Conservation (phyloP, 2,329 filamentous ascomycete genomes). For the Fusarium setosum region DNA sequence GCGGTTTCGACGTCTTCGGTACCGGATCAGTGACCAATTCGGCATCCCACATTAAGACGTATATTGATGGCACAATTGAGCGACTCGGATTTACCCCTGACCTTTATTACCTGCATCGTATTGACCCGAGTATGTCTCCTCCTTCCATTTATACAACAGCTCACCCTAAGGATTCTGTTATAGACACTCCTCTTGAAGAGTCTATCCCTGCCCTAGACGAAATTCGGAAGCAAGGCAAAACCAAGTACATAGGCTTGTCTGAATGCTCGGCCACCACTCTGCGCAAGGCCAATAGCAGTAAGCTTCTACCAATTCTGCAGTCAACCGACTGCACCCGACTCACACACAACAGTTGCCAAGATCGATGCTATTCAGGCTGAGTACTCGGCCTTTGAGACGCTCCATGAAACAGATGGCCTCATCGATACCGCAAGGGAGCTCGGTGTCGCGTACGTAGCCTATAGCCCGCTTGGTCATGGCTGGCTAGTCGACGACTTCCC, state of each 20-base stretch:
- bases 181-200: slow-evolving; percentile 57
- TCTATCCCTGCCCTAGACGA: slow-evolving; percentile 59
- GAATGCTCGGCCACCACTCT: slow-evolving; percentile 59
- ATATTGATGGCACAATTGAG: slow-evolving; percentile 62
- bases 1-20: slow-evolving; percentile 54
- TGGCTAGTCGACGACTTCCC: slow-evolving; percentile 58
- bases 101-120: slow-evolving; percentile 57
- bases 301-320: slow-evolving; percentile 1
- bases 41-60: slow-evolving; percentile 57
- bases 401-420: slow-evolving; percentile 53
- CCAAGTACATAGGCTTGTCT: slow-evolving; percentile 60
- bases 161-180: not conserved
- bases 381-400: slow-evolving; percentile 56
- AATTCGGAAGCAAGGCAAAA: slow-evolving; percentile 58
- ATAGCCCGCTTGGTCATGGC: slow-evolving; percentile 59
- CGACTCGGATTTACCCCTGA: slow-evolving; percentile 59
- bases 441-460: slow-evolving; percentile 56
- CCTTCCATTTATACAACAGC: too few relatives aligned
- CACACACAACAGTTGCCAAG: slow-evolving; percentile 51
- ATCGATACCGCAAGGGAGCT: slow-evolving; percentile 55
- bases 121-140: slow-evolving; percentile 53
- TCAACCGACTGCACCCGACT: not conserved
- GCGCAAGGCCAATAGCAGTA: slow-evolving; percentile 57
- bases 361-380: slow-evolving; percentile 60
- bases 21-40: slow-evolving; percentile 54